Percentiles rank a stretch among this genome's conserved stretches.
Conservation (phyloP, 2,329 filamentous ascomycete species). For the Fusarium sp. region DNA sequence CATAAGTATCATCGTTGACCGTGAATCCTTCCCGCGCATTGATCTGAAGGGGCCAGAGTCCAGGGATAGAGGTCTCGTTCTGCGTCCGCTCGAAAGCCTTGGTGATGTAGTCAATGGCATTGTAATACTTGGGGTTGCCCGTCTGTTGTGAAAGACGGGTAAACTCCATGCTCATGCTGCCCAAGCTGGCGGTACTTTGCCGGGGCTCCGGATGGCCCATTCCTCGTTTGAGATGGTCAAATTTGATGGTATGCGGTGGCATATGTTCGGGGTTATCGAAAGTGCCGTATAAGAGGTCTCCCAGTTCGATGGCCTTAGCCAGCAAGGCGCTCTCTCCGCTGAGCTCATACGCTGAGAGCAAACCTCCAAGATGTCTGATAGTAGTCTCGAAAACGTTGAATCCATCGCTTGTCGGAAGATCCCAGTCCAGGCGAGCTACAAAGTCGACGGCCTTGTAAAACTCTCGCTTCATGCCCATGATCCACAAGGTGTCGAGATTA, state of each 20-base stretch:
- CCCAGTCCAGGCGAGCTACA: slow-evolving; percentile 64
- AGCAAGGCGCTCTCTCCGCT: slow-evolving; percentile 69
- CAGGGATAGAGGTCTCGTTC: slow-evolving; percentile 68
- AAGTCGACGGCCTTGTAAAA: slow-evolving; percentile 73
- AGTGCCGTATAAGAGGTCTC: slow-evolving; percentile 72
- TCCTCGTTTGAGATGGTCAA: slow-evolving; percentile 55
- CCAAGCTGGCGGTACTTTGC: slow-evolving; percentile 58
- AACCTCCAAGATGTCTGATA: slow-evolving; percentile 76
- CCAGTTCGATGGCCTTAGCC: slow-evolving; percentile 73
- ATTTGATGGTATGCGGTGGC: slow-evolving; percentile 66
- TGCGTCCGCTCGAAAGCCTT: slow-evolving; percentile 68
- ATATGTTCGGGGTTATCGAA: slow-evolving; percentile 78
- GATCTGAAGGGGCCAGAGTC: slow-evolving; percentile 72
- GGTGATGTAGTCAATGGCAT: slow-evolving; percentile 71
- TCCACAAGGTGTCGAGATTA: slow-evolving; percentile 76
- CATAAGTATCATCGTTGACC: slow-evolving; percentile 58
- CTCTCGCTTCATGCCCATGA: slow-evolving; percentile 74
- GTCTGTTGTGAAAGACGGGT: slow-evolving; percentile 75
- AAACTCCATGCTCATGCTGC: slow-evolving; percentile 73
- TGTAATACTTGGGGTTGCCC: slow-evolving; percentile 71
- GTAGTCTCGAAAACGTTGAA: slow-evolving; percentile 79
- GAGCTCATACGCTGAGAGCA: slow-evolving; percentile 77
- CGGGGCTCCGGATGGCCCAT: slow-evolving; percentile 51
- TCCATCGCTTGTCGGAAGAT: slow-evolving; percentile 57
- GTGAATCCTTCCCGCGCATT: slow-evolving; percentile 57